These are phyloP conservation scores for Phialemonium atrogriseum DNA, from an alignment of 2,329 filamentous ascomycete species.

Conservation along the genomic window DNA sequence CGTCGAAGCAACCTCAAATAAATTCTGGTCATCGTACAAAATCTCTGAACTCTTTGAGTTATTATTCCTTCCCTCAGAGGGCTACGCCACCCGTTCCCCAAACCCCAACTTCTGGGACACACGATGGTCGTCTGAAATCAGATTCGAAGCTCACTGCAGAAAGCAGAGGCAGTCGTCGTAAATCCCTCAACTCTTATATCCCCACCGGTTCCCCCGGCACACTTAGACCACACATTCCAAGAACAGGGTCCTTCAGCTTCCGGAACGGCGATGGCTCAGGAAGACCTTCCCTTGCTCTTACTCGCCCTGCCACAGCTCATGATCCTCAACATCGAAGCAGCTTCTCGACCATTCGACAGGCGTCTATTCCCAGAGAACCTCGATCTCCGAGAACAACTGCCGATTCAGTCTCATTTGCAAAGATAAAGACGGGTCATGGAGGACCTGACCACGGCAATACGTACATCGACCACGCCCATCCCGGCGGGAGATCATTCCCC, in stretches of 20 bases:
- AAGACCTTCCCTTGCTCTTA: slow-evolving; percentile 1
- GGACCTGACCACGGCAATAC: too few species aligned
- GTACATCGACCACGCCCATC: too few species aligned
- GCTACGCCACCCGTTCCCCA: neutral
- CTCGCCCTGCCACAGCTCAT: too few species aligned
- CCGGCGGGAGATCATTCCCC: too few species aligned
- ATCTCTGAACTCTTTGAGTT: slow-evolving; percentile 11
- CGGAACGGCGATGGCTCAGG: neutral
- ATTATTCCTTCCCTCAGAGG: neutral
- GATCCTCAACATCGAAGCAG: too few species aligned
- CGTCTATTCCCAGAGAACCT: too few species aligned
- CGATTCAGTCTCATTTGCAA: too few species aligned
- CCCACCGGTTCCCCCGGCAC: slow-evolving; percentile 1
- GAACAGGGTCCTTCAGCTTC: too few species aligned
- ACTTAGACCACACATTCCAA: too few species aligned
- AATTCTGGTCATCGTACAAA: slow-evolving; percentile 9
- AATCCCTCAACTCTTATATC: slow-evolving; percentile 13
- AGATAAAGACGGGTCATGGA: too few species aligned
- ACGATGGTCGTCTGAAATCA: neutral
- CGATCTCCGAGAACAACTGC: too few species aligned
- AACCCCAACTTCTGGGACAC: neutral
- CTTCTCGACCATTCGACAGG: too few species aligned
- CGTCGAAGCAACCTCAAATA: slow-evolving; percentile 9
- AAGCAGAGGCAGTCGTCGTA: slow-evolving; percentile 6
- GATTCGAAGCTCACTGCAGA: neutral